Conservation (phyloP, 2,329 filamentous ascomycete genomes). For the Alternaria sp. region DNA sequence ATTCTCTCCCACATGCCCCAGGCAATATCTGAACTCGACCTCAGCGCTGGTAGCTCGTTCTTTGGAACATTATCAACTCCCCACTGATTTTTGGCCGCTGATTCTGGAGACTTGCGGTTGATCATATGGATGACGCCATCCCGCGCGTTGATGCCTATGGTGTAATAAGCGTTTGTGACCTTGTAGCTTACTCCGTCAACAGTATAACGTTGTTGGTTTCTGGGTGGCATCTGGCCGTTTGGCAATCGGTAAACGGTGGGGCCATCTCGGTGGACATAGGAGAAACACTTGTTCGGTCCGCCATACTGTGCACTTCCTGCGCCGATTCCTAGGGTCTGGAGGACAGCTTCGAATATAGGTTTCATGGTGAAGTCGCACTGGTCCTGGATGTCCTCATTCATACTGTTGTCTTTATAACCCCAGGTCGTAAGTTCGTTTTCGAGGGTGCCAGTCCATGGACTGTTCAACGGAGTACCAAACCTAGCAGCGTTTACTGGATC, state of each 20-base stretch:
- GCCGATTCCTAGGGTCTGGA: background rate
- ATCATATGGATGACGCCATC: constrained; percentile 2
- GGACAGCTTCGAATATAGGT: background rate
- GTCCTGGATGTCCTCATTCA: background rate
- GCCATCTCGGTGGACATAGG: background rate
- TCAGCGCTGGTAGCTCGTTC: constrained; percentile 7
- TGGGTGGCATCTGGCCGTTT: constrained; percentile 4
- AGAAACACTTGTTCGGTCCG: background rate
- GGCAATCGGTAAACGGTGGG: background rate
- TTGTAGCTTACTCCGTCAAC: background rate
- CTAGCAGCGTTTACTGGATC: background rate
- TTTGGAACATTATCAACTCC: background rate
- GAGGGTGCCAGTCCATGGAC: constrained; percentile 1
- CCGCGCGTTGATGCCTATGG: background rate
- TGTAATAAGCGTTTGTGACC: background rate
- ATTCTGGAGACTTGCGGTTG: background rate
- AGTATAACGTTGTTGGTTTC: background rate
- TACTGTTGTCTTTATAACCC: background rate
- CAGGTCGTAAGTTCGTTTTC: background rate
- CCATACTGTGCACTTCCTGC: background rate
- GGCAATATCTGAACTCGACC: constrained; percentile 20
- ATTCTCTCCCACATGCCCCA: constrained; percentile 20
- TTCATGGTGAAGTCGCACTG: constrained; percentile 1
- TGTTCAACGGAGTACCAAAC: background rate
- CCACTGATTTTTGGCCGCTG: background rate